Percentiles rank a stretch among this genome's conserved stretches.
phyloP scores from a whole-genome alignment of 1,284 basidiomycete species.

The Ceratorhiza oryzae-sativae region DNA sequence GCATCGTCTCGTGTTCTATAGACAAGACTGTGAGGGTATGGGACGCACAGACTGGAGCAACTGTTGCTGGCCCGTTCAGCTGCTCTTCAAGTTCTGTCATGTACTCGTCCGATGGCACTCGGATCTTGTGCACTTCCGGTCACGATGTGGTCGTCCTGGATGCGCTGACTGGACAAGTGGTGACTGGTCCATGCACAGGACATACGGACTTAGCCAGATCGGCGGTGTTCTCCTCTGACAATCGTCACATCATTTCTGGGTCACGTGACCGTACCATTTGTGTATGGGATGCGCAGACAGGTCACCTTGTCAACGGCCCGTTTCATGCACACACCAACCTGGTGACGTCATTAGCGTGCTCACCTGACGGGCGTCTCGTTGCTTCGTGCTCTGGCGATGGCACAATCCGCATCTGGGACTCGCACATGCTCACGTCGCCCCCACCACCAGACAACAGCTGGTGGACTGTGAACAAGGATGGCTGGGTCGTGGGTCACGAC shows the following conservation, averaged over 20 bases:
- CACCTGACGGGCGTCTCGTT: conserved; percentile 31
- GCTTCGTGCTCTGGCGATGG: conserved; percentile 34
- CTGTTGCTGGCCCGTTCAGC: not conserved
- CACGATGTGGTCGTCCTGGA: not conserved
- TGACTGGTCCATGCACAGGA: not conserved
- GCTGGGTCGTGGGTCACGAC: not conserved
- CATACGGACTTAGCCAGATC: not conserved
- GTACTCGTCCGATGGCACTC: conserved; percentile 9
- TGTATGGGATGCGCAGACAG: not conserved
- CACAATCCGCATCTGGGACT: conserved; percentile 38
- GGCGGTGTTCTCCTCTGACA: not conserved
- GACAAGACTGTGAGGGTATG: conserved; percentile 10
- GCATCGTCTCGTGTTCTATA: not conserved
- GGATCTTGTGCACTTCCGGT: conserved; percentile 17
- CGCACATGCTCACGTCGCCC: not conserved
- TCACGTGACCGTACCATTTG: not conserved
- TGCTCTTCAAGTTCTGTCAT: not conserved
- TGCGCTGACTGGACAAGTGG: not conserved
- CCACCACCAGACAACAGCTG: not conserved
- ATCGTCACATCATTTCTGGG: not conserved
- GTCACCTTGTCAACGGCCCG: not conserved
- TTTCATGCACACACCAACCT: not conserved
- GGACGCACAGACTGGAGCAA: conserved; percentile 14
- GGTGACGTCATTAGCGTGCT: conserved; percentile 19
- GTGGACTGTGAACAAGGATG: not conserved